Evolutionary conservation across 306 rosid genomes (phyloP).

Genomic region (Quercus berberidifolia): DNA sequence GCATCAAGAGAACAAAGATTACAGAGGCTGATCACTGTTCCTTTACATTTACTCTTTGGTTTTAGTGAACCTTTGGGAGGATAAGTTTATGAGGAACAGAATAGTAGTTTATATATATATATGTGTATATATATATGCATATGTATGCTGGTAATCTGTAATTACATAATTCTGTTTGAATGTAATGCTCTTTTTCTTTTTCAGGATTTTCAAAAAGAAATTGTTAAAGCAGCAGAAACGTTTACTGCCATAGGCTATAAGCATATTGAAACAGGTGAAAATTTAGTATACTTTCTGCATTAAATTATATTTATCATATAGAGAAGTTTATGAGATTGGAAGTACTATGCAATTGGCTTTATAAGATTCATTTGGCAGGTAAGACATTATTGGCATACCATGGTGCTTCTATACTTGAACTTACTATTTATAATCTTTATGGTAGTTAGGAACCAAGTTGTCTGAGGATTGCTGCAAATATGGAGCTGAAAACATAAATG

Average conservation of each 20-base stretch:
- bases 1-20: too few species aligned
- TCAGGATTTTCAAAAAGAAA: slow-evolving; percentile 94
- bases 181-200: slow-evolving; percentile 8
- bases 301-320: neutral
- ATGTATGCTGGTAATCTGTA: neutral
- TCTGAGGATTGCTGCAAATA: slow-evolving; percentile 97
- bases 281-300: slow-evolving; percentile 9
- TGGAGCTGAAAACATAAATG: slow-evolving; percentile 81
- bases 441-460: slow-evolving; percentile 90
- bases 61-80: too few species aligned
- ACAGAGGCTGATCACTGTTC: too few species aligned
- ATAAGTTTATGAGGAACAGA: too few species aligned
- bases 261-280: slow-evolving; percentile 93
- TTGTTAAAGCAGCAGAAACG: slow-evolving; percentile 84
- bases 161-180: neutral
- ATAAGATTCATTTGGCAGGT: neutral
- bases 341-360: slow-evolving; percentile 7
- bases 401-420: neutral
- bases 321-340: slow-evolving; percentile 6
- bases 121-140: too few species aligned
- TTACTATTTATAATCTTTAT: slow-evolving; percentile 23
- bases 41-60: too few species aligned
- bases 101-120: too few species aligned
- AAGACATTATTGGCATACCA: slow-evolving; percentile 14
- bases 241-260: slow-evolving; percentile 78